These are phyloP conservation scores for Drosera capensis DNA, from an alignment of 148 eudicot species.

Conservation along the genomic window DNA sequence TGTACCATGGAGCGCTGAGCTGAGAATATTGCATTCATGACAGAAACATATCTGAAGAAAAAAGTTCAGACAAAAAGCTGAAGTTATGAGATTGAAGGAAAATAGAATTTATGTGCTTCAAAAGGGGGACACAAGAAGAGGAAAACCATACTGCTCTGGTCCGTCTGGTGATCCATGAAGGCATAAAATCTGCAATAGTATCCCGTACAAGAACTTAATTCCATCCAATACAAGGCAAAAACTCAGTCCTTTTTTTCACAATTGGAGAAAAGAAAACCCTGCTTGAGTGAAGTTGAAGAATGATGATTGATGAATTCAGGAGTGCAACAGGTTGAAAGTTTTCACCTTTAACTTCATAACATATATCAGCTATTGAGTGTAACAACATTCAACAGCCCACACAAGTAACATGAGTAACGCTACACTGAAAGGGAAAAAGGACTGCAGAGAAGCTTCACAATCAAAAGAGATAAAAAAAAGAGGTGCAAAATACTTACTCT, in stretches of 20 bases:
- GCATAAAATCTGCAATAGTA: constrained; percentile 70
- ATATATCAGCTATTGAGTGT: too few relatives aligned
- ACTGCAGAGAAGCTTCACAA: not conserved
- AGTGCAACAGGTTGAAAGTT: too few relatives aligned
- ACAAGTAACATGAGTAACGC: not conserved
- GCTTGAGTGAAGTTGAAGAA: not conserved
- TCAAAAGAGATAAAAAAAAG: not conserved
- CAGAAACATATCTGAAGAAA: constrained; percentile 68
- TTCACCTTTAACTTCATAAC: too few relatives aligned
- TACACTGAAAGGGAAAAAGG: not conserved
- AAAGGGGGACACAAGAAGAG: not conserved
- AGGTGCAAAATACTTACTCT: constrained; percentile 34
- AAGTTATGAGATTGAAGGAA: not conserved
- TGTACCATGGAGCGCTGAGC: constrained; percentile 91
- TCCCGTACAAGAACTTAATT: constrained; percentile 3
- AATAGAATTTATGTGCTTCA: not conserved
- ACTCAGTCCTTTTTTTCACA: too few relatives aligned
- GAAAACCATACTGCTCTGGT: constrained; percentile 74
- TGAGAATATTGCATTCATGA: constrained; percentile 94
- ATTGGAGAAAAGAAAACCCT: not conserved
- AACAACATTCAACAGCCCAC: too few relatives aligned
- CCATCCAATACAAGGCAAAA: not conserved
- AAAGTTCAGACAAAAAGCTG: not conserved
- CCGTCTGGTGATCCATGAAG: constrained; percentile 99
- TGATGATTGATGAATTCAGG: too few relatives aligned